Base-by-base conservation (phyloP, 495 filamentous ascomycete species). In the Evernia prunastri region DNA sequence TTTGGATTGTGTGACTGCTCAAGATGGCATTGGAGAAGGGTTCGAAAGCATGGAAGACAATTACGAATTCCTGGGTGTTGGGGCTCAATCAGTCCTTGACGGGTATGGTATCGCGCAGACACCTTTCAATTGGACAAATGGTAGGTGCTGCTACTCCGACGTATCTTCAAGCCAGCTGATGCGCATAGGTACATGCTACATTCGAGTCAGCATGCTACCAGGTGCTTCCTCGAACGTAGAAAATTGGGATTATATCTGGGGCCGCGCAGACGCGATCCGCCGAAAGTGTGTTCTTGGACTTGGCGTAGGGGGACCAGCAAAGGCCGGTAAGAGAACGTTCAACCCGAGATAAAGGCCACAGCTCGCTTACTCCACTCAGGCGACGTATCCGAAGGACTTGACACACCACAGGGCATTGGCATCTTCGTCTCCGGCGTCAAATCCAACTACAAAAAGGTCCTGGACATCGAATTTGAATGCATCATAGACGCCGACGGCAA, bases 11-110 rank as follows among this genome's bases (percentile, higher is more conserved):
- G 2, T 15, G 20, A 11, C 17, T 53, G 49, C 49, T 53, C 49
- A 53, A 53, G 49, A 53, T 53, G 49, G 27, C 13, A 53, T 53
- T 31, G 49, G 49, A 31, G 49, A 53, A 31, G 49, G 49, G 25
- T 11, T 53, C 13, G 49, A 53, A 1, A 53, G 27, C 27, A 11
- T 18, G 25, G 18, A 0, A 0, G 49, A 53, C 1, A 29, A 1
- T 11, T 25, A 18, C 4, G 49, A 53, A 8, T 53, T 53, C 8
- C 20, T 53, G 13, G 49, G 25, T 31, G 12, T 53, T 53, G 49
- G 49, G 10, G 49, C 49, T 6, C 23, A 53, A 53, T 25, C 49
- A 31, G 13, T 12, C 0, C 18, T 17, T 8, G 18, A 53, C 49
- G 25, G 25, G 1, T 29, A 13, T 13, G 23, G 3, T 1, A 29